Base-by-base conservation (phyloP, 306 rosid genomes). In the Sophora flavescens region DNA sequence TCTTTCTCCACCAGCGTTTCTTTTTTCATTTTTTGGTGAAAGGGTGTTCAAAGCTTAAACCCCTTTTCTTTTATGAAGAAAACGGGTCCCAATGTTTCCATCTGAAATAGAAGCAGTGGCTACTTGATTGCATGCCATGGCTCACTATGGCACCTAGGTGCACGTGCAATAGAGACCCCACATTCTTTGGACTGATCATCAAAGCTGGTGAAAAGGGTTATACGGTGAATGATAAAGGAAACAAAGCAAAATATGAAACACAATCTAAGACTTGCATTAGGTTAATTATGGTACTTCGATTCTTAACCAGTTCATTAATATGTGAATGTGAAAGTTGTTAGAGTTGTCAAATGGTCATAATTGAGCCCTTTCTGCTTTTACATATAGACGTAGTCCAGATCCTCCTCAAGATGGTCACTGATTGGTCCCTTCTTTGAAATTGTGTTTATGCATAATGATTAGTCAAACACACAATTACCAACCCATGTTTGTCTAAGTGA, bases 81-180 rank as follows among this genome's bases (percentile, higher is more conserved):
- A 78, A 70, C 5, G 48, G 82, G 78, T 62, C 78, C 72, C 66
- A 50, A n/a, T 61, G 77, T 48, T 68, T 61, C 57, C 59, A 79
- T 52, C 78, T 71, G 83, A 63, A 41, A 63, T 5, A 17, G 60
- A 22, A 71, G 17, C 45, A 63, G 66, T 32, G 67, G 52, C 68
- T 42, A 41, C 68, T 62, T 72, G 78, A 70, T 70, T 78, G 72
- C 64, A 63, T 71, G 50, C 6, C 39, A 8, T 64, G 39, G 5
- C 59, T 62, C 57, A 52, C 73, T 53, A 15, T 44, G n/a, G 35
- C 63, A 63, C 82, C 82, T 82, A 0, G 85, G 70, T 70, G 70
- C 85, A 76, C 85, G 85, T 70, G 85, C 81, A 81, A 6, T 22
- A 6, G 3, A 35, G 63, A 57, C 62, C 85, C 82, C 74, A 47